Percentiles rank a stretch among this genome's conserved stretches.
phyloP scores from a whole-genome alignment of 164 flowering plant genomes.

The Berberis thunbergii region DNA sequence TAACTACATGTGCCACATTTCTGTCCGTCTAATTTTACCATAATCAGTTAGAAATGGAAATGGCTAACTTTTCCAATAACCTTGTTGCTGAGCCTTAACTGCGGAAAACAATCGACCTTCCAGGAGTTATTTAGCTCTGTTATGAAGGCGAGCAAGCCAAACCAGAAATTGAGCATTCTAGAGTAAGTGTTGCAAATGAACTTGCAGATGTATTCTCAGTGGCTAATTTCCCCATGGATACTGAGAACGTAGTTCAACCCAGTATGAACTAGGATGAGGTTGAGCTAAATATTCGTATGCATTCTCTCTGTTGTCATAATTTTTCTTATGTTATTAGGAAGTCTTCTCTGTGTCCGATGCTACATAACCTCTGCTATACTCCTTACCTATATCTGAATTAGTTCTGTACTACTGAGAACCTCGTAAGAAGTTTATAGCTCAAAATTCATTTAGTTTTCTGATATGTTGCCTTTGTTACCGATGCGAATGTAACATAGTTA shows the following conservation, averaged over 20 bases:
- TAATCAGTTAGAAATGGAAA: background rate
- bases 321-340: too few relatives aligned
- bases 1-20: too few relatives aligned
- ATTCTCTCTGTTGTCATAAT: background rate
- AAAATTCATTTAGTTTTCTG: background rate
- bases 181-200: conserved; percentile 41
- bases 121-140: too few relatives aligned
- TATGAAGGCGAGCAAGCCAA: too few relatives aligned
- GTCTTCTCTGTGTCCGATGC: too few relatives aligned
- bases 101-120: too few relatives aligned
- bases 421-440: conserved; percentile 1
- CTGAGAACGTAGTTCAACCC: conserved; percentile 21
- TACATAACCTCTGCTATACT: too few relatives aligned
- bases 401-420: background rate
- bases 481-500: too few relatives aligned
- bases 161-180: conserved; percentile 33
- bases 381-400: background rate
- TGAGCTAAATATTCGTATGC: conserved; percentile 63
- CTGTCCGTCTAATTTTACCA: background rate
- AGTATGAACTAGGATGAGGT: conserved; percentile 29
- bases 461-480: too few relatives aligned
- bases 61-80: background rate
- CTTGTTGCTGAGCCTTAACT: background rate
- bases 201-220: conserved; percentile 48
- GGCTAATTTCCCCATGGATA: conserved; percentile 39